Percentiles rank a stretch among this genome's conserved stretches.
Conservation (phyloP, 1,284 basidiomycete genomes). For the Meira miltonrushii region DNA sequence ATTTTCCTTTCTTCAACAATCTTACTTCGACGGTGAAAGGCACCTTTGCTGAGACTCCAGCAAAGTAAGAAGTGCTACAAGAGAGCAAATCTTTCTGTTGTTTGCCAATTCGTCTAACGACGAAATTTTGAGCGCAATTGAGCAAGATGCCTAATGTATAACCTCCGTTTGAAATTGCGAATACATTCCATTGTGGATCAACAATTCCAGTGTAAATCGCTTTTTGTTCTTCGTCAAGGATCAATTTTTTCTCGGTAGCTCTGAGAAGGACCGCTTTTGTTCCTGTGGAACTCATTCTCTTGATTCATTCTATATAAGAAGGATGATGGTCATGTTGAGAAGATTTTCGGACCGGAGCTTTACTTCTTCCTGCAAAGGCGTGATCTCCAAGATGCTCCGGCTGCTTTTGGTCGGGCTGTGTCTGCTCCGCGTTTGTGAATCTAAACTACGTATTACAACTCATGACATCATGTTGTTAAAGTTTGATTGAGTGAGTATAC, state of each 20-base stretch:
- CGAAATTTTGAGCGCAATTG: constrained; percentile 1
- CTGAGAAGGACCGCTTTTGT: neutral
- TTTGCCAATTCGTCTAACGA: neutral
- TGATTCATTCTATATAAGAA: no score
- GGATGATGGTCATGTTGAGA: no score
- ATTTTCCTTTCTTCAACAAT: neutral
- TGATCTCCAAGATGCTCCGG: no score
- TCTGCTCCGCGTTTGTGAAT: no score
- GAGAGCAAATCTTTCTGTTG: neutral
- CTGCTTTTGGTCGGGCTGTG: no score
- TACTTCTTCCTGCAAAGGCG: no score
- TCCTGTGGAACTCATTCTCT: no score
- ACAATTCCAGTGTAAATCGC: neutral
- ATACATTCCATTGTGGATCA: neutral
- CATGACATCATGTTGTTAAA: no score
- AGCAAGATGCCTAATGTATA: neutral
- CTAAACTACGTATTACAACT: no score
- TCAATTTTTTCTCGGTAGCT: neutral
- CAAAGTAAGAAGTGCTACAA: neutral
- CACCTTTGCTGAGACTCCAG: neutral
- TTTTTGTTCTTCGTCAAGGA: neutral
- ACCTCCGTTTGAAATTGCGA: neutral
- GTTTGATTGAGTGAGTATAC: no score
- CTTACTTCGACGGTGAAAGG: neutral
- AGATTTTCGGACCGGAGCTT: no score